phyloP scores from a whole-genome alignment of 331 rosid genomes.

The Acacia pycnantha region DNA sequence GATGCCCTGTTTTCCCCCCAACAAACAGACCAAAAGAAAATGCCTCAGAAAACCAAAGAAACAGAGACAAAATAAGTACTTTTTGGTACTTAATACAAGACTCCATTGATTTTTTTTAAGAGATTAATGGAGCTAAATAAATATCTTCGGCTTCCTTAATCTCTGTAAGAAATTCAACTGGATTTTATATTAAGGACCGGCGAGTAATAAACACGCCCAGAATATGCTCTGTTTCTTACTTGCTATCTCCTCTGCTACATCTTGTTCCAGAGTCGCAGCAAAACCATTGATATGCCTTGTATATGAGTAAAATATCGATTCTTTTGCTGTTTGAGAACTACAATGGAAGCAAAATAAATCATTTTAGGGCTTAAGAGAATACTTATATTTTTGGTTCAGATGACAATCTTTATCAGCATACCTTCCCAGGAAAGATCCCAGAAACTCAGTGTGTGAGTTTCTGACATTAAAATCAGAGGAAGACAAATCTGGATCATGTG shows the following conservation, averaged over 20 bases:
- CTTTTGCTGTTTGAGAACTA: conserved; percentile 54
- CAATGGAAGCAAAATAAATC: conserved; percentile 3
- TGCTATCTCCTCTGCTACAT: conserved; percentile 59
- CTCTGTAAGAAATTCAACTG: too few species aligned
- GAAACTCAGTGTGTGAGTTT: conserved; percentile 66
- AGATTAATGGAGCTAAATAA: too few species aligned
- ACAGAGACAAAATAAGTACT: neutral
- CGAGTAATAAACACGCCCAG: neutral
- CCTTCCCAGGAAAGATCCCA: conserved; percentile 74
- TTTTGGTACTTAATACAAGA: too few species aligned
- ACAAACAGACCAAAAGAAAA: neutral
- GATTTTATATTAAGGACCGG: too few species aligned
- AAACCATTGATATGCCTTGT: conserved; percentile 90
- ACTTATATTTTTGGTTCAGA: neutral
- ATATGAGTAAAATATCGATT: conserved; percentile 78
- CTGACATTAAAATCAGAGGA: conserved; percentile 46
- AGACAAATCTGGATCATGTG: conserved; percentile 48
- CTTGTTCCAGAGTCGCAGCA: conserved; percentile 76
- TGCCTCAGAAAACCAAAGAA: neutral
- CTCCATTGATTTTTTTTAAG: too few species aligned
- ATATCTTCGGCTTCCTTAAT: too few species aligned
- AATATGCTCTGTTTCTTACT: conserved; percentile 34
- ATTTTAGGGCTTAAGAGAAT: neutral
- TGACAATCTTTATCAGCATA: neutral
- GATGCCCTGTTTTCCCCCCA: conserved; percentile 44